These are phyloP conservation scores for Amauroascus verrucosus DNA, from an alignment of 2,329 filamentous ascomycete species.

Conservation along the genomic window DNA sequence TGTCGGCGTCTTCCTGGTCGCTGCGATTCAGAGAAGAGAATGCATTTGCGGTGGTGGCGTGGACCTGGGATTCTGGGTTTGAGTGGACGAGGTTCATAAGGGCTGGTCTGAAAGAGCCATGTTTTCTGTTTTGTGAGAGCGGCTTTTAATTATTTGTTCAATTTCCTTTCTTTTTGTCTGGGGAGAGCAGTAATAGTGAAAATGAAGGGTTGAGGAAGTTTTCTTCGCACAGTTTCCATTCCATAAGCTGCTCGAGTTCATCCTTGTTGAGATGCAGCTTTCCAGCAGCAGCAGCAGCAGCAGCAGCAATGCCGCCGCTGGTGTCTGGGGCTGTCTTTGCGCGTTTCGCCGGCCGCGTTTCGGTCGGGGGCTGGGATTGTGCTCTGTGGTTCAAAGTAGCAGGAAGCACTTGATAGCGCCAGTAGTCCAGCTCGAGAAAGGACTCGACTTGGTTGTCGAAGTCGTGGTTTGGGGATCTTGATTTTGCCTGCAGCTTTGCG, in stretches of 20 bases:
- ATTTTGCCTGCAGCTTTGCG: constrained; percentile 16
- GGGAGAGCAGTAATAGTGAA: too few species aligned
- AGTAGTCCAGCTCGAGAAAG: constrained; percentile 29
- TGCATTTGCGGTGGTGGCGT: constrained; percentile 23
- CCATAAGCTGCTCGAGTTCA: constrained; percentile 31
- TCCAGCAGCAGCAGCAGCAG: too few species aligned
- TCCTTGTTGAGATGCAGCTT: constrained; percentile 24
- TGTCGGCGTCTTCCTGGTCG: constrained; percentile 7
- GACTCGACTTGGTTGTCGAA: constrained; percentile 19
- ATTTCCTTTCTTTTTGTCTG: neutral
- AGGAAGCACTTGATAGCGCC: constrained; percentile 26
- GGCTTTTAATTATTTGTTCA: neutral
- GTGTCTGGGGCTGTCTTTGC: constrained; percentile 15
- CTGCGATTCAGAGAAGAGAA: constrained; percentile 15
- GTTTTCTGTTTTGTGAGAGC: constrained; percentile 27
- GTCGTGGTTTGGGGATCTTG: constrained; percentile 4
- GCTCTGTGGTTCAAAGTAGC: neutral
- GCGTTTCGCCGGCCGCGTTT: constrained; percentile 10
- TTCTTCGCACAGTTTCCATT: constrained; percentile 36
- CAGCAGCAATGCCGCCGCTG: constrained; percentile 4
- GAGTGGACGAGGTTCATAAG: constrained; percentile 33
- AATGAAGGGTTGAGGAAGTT: constrained; percentile 15
- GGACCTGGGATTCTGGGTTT: constrained; percentile 24
- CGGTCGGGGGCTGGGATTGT: constrained; percentile 8
- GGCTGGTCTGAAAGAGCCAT: constrained; percentile 32